phyloP scores from a whole-genome alignment of 176 grass and related monocot genomes.

The Triticum urartu region DNA sequence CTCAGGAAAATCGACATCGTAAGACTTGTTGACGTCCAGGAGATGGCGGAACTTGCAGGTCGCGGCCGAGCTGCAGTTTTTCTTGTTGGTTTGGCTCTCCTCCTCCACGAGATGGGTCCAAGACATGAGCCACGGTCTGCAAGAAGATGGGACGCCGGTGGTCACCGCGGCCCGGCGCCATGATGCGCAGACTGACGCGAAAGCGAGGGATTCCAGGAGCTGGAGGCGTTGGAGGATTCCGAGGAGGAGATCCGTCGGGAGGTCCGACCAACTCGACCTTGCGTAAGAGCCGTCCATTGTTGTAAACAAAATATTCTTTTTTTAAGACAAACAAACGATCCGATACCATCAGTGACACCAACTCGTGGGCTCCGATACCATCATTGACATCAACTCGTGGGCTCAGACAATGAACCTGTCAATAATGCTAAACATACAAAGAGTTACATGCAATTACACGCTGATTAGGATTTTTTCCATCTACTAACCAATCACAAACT shows the following conservation, averaged over 20 bases:
- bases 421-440: too few relatives aligned
- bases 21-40: neutral
- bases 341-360: too few relatives aligned
- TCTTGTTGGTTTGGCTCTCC: neutral
- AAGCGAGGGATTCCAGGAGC: neutral
- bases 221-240: neutral
- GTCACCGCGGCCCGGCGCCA: neutral
- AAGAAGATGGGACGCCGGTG: neutral
- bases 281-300: neutral
- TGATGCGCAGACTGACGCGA: constrained; percentile 5
- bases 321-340: neutral
- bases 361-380: too few relatives aligned
- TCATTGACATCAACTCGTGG: too few relatives aligned
- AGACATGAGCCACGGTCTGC: constrained; percentile 18
- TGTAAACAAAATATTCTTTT: neutral
- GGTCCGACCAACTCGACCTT: neutral
- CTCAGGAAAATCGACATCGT: neutral
- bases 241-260: constrained; percentile 14
- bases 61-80: neutral
- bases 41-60: neutral
- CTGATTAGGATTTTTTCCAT: too few relatives aligned
- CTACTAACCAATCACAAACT: too few relatives aligned
- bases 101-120: neutral
- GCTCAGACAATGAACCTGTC: neutral
- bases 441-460: too few relatives aligned